These are phyloP conservation scores for Dictyophora rubrovolvata DNA, from an alignment of 768 basidiomycete genomes.

Conservation along the genomic window DNA sequence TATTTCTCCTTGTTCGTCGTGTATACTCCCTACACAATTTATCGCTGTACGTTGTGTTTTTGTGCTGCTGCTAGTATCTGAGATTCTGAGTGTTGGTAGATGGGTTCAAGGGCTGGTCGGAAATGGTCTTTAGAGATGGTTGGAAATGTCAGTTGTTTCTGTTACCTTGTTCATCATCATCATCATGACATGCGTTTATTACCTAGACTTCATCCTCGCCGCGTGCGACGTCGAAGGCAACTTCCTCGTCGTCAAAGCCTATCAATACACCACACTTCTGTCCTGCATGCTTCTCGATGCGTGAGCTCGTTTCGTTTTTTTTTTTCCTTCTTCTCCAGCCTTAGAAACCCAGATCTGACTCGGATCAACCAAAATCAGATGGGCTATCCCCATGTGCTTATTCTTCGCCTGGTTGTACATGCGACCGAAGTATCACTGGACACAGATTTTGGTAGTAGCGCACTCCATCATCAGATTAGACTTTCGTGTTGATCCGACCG, in stretches of 20 bases:
- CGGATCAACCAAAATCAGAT: slow-evolving; percentile 29
- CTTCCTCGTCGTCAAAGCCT: slow-evolving; percentile 80
- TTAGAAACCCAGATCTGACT: too few species aligned
- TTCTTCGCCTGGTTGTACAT: slow-evolving; percentile 79
- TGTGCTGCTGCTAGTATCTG: neutral
- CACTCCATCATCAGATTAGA: neutral
- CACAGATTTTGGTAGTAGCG: slow-evolving; percentile 61
- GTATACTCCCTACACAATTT: slow-evolving; percentile 87
- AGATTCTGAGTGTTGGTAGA: slow-evolving; percentile 33
- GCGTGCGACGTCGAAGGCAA: slow-evolving; percentile 83
- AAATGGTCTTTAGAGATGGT: slow-evolving; percentile 60
- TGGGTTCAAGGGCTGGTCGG: slow-evolving; percentile 77
- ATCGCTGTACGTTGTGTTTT: slow-evolving; percentile 48
- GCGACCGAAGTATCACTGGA: slow-evolving; percentile 73
- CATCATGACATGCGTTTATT: neutral
- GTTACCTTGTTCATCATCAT: neutral
- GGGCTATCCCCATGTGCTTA: slow-evolving; percentile 84
- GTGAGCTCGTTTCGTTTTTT: slow-evolving; percentile 26
- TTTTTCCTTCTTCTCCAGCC: neutral
- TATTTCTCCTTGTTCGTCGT: slow-evolving; percentile 66
- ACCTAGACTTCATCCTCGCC: slow-evolving; percentile 63
- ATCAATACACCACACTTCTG: slow-evolving; percentile 75
- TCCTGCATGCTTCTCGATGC: slow-evolving; percentile 92
- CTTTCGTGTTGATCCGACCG: neutral
- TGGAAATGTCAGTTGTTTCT: slow-evolving; percentile 64